Base-by-base conservation (phyloP, 371 early-diverging fungal genomes). In the Mucor sp. region DNA sequence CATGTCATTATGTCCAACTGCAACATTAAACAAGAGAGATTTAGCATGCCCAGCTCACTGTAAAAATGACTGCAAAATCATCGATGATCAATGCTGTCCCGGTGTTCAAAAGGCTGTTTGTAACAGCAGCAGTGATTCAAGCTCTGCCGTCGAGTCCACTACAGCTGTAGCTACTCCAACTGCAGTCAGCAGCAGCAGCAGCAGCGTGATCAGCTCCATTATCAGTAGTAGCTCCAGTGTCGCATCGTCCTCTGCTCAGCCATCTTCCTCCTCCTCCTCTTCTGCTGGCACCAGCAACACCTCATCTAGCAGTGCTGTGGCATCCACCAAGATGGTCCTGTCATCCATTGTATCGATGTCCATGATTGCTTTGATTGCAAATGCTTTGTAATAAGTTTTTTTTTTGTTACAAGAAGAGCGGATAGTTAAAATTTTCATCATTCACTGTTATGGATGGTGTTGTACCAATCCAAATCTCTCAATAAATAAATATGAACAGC, bases 71-170 rank as follows among this genome's bases (percentile, higher is more conserved):
- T 72, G 73, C 12, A 35, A 21, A 19, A 63, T 72, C 6, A 60
- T 72, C 28, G 69, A 72, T 23, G 66, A 72, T 66, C 37, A 55
- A 9, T 72, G 73, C 15, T 72, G 73, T 56, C 73, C 73, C 39
- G 73, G 73, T 28, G 17, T 21, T 9, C 50, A 69, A 55, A 69
- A 72, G 27, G 66, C 66, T 60, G 44, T 72, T 4, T 72, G 72
- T 32, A 58, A 58, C 6, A 19, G 19, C 21, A 48, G 9, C 17
- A 7, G 30, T 53, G n/a, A 21, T n/a, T 50, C 67, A 28, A 48
- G 61, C 15, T 53, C 60, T 56, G 19, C 44, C 14, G 11, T 25
- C 19, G 35, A 48, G 1, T 23, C 64, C 9, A 27, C 27, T 37
- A 23, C 57, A 21, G 11, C 68, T 21, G 14, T 43, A 15, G 67